Conservation (phyloP, 768 basidiomycete species). For the Leccinum arenicola region DNA sequence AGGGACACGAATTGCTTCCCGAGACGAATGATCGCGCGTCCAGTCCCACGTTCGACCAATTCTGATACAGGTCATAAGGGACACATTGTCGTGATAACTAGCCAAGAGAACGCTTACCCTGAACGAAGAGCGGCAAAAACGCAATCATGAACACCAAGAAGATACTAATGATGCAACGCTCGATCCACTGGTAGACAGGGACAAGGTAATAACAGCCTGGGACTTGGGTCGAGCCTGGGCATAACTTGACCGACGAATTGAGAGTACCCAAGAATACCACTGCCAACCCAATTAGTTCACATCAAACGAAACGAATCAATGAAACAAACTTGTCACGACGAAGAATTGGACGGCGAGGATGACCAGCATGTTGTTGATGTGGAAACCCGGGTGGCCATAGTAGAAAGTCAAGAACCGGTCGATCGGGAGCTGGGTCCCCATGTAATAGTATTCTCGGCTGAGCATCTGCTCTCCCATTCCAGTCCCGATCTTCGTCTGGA, state of each 20-base stretch:
- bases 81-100: slow-evolving; percentile 14
- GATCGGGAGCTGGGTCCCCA: slow-evolving; percentile 96
- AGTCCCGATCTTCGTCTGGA: slow-evolving; percentile 99
- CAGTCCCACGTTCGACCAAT: slow-evolving; percentile 92
- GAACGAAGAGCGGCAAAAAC: slow-evolving; percentile 91
- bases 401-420: slow-evolving; percentile 99
- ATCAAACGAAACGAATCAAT: neutral
- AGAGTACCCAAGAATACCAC: slow-evolving; percentile 96
- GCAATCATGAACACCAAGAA: slow-evolving; percentile 98
- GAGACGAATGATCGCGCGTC: slow-evolving; percentile 86
- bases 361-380: slow-evolving; percentile 99
- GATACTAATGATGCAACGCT: slow-evolving; percentile 94
- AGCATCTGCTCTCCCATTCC: slow-evolving; percentile 99
- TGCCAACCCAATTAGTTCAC: slow-evolving; percentile 32
- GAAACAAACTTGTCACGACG: slow-evolving; percentile 77
- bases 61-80: slow-evolving; percentile 45
- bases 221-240: slow-evolving; percentile 64
- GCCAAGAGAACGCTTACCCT: slow-evolving; percentile 53
- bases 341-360: slow-evolving; percentile 96
- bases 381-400: slow-evolving; percentile 99
- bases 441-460: slow-evolving; percentile 97
- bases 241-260: slow-evolving; percentile 76
- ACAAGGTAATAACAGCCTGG: slow-evolving; percentile 93
- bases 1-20: slow-evolving; percentile 92
- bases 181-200: slow-evolving; percentile 94